phyloP scores from a whole-genome alignment of 1,284 basidiomycete species.

The Trametes hirsuta region DNA sequence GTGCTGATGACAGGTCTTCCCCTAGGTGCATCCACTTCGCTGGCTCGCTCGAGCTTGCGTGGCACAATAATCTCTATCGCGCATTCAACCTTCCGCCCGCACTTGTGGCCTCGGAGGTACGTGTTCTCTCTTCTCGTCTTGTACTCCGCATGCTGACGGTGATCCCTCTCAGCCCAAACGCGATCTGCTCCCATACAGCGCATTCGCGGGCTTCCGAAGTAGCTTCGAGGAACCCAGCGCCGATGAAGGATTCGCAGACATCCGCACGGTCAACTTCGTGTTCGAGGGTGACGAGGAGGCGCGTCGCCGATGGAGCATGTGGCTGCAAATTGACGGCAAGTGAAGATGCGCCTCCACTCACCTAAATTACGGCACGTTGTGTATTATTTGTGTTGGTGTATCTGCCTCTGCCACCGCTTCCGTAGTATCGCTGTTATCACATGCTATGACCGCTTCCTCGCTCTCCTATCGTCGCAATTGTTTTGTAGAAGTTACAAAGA shows the following conservation, averaged over 20 bases:
- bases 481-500: background rate
- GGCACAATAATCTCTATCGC: slow-evolving; percentile 90
- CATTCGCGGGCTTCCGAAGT: slow-evolving; percentile 62
- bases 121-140: background rate
- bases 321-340: slow-evolving; percentile 73
- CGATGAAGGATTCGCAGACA: slow-evolving; percentile 76
- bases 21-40: slow-evolving; percentile 75
- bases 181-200: slow-evolving; percentile 64
- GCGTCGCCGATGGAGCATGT: slow-evolving; percentile 73
- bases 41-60: slow-evolving; percentile 75
- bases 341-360: slow-evolving; percentile 18
- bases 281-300: slow-evolving; percentile 80
- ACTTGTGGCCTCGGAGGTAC: slow-evolving; percentile 35
- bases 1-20: background rate
- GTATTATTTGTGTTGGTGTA: too few species aligned
- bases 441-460: too few species aligned
- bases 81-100: slow-evolving; percentile 61
- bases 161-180: slow-evolving; percentile 42
- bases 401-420: too few species aligned
- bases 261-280: slow-evolving; percentile 78
- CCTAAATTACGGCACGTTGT: too few species aligned
- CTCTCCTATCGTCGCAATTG: too few species aligned
- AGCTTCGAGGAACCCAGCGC: slow-evolving; percentile 68
- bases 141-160: background rate
- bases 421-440: too few species aligned